Conservation (phyloP, 805 yeast species). For the Torulaspora indica region DNA sequence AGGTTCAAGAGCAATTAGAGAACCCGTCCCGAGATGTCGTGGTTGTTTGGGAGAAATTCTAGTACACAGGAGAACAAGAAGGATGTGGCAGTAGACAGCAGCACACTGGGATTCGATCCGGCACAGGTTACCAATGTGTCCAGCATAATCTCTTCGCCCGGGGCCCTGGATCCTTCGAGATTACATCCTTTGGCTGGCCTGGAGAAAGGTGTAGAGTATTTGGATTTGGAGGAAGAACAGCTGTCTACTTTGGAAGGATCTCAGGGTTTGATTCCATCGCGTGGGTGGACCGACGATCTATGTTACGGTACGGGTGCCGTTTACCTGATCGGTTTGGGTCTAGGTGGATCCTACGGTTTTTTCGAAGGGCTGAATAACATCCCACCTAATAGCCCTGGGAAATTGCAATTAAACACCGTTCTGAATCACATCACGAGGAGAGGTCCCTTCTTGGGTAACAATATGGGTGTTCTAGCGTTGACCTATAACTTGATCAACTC, state of each 20-base stretch:
- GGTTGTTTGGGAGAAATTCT: slow-evolving; percentile 25
- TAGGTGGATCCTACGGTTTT: slow-evolving; percentile 87
- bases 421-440: slow-evolving; percentile 89
- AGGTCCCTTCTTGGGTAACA: slow-evolving; percentile 94
- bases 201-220: slow-evolving; percentile 81
- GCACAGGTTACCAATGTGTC: slow-evolving; percentile 58
- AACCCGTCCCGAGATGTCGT: slow-evolving; percentile 19
- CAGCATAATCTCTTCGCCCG: slow-evolving; percentile 54
- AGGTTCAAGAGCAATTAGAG: neutral
- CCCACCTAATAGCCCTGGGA: slow-evolving; percentile 71
- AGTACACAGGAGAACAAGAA: slow-evolving; percentile 13
- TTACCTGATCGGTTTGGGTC: slow-evolving; percentile 76
- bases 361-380: slow-evolving; percentile 78
- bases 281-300: slow-evolving; percentile 96
- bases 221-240: slow-evolving; percentile 83
- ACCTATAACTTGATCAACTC: slow-evolving; percentile 83
- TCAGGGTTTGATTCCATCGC: slow-evolving; percentile 86
- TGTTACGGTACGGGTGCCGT: slow-evolving; percentile 98
- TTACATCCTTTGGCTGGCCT: slow-evolving; percentile 92
- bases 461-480: slow-evolving; percentile 89
- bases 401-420: slow-evolving; percentile 80
- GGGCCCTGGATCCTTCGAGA: slow-evolving; percentile 60
- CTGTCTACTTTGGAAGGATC: slow-evolving; percentile 77
- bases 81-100: slow-evolving; percentile 15
- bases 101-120: slow-evolving; percentile 56